These are phyloP conservation scores for Paramecium primaurelia DNA, from an alignment of 73 alveolate species.

Conservation along the genomic window DNA sequence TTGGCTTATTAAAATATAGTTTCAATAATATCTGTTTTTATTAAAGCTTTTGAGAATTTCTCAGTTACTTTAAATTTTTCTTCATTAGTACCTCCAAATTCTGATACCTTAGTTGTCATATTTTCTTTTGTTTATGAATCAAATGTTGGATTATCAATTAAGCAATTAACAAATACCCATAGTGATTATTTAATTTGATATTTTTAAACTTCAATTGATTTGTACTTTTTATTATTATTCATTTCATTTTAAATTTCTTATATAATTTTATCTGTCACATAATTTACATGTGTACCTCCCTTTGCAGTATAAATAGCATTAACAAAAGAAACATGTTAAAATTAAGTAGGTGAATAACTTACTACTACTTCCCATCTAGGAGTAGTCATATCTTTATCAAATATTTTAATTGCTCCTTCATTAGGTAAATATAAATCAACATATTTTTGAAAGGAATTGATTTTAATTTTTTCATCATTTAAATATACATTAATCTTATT, in stretches of 20 bases:
- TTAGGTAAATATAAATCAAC: slow-evolving; percentile 68
- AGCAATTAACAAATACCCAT: slow-evolving; percentile 96
- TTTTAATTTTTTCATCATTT: slow-evolving; percentile 83
- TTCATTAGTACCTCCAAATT: slow-evolving; percentile 78
- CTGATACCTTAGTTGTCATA: slow-evolving; percentile 90
- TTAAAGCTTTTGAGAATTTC: slow-evolving; percentile 88
- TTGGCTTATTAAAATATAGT: slow-evolving; percentile 91
- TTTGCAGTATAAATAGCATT: slow-evolving; percentile 91
- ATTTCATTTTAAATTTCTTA: slow-evolving; percentile 71
- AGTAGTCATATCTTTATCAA: slow-evolving; percentile 71
- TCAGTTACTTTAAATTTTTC: slow-evolving; percentile 90
- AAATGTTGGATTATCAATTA: slow-evolving; percentile 98
- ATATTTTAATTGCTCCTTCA: slow-evolving; percentile 65
- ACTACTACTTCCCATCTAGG: slow-evolving; percentile 98
- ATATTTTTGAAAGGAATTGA: slow-evolving; percentile 75
- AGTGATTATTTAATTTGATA: slow-evolving; percentile 91
- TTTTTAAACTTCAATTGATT: slow-evolving; percentile 79
- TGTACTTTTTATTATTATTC: slow-evolving; percentile 73
- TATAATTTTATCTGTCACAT: slow-evolving; percentile 92
- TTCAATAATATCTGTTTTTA: slow-evolving; percentile 90
- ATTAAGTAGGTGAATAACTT: slow-evolving; percentile 94
- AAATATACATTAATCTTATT: slow-evolving; percentile 83
- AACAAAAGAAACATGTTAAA: slow-evolving; percentile 91
- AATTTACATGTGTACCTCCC: slow-evolving; percentile 99
- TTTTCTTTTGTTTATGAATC: slow-evolving; percentile 99